Conservation (phyloP, 139 green algal species). For the Deuterostichococcus epilithicus region DNA sequence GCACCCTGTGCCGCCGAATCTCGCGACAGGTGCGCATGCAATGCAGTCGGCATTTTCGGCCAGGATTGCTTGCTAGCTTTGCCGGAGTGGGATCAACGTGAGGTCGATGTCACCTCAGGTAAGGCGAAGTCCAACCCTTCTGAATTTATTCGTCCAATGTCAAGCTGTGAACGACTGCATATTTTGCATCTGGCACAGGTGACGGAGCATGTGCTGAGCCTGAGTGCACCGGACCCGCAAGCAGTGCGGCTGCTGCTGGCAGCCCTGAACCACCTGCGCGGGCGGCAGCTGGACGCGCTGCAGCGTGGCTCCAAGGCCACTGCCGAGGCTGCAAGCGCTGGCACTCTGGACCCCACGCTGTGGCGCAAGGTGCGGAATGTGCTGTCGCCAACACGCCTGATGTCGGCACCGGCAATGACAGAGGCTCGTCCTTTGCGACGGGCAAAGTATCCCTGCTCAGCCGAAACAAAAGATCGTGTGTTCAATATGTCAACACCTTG, state of each 20-base stretch:
- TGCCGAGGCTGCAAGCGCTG: not conserved
- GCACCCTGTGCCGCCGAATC: conserved; percentile 4
- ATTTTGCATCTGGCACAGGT: not conserved
- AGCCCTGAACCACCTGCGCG: conserved; percentile 50
- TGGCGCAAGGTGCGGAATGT: conserved; percentile 9
- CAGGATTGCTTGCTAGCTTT: too few relatives aligned
- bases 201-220: conserved; percentile 15
- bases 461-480: too few relatives aligned
- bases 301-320: conserved; percentile 5
- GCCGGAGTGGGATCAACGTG: too few relatives aligned
- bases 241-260: conserved; percentile 48
- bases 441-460: too few relatives aligned
- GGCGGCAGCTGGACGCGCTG: conserved; percentile 24
- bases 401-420: not conserved
- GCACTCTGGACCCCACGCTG: not conserved
- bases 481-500: too few relatives aligned
- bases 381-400: not conserved
- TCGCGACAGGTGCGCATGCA: conserved; percentile 3
- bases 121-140: too few relatives aligned
- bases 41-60: not conserved
- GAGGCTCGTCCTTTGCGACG: too few relatives aligned
- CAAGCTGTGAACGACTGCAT: too few relatives aligned
- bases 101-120: too few relatives aligned
- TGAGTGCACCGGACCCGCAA: conserved; percentile 21
- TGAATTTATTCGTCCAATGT: too few relatives aligned